Evolutionary conservation across 768 basidiomycete species (phyloP), one percentile per base, ranked within the genome.

Genomic region (Collybia sp.): DNA sequence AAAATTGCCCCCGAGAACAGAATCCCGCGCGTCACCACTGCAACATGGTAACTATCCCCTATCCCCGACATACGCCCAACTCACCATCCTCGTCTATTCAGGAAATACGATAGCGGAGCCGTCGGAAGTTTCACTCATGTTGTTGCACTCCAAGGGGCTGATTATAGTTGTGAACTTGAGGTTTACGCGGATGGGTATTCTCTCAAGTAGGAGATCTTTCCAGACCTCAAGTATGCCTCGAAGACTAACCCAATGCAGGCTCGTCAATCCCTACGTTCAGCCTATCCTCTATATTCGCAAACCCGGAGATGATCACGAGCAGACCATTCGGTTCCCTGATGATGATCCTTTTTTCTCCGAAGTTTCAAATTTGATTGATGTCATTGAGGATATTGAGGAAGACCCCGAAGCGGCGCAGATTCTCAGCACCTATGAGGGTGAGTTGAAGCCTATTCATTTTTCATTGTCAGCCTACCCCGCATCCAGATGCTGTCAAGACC

Each of bases 261-360:
- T 92, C 36, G 84, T 88, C 42, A 90, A 98, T 67, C 94, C 95
- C 13, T 98, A 98, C 68, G 90, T 94, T 46, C 81, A 86, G 55
- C 95, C 95, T 5, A 75, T 88, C 5, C 81, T 98, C 30, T 85
- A 86, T 60, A 75, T 97, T 53, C 89, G 95, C 57, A 80, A 73
- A 58, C 89, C 90, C 3, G 91, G 87, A 44, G 84, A 83, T 58
- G 88, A 92, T 58, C 67, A 74, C 44, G 88, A 90, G 54, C 82
- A 87, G 56, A 73, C 70, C 25, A 69, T 80, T 56, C 72, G 71
- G 36, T 93, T 92, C 72, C 77, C 77, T 13, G 82, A 88, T 42
- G 91, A 93, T 57, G 91, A 93, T 58, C 89, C 91, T 4, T 93
- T 92, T 79, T 94, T 94, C 78, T 93, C 92, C 17, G 93, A 95